Conservation (phyloP, 176 grass and related monocot species). For the Leersia perrieri region DNA sequence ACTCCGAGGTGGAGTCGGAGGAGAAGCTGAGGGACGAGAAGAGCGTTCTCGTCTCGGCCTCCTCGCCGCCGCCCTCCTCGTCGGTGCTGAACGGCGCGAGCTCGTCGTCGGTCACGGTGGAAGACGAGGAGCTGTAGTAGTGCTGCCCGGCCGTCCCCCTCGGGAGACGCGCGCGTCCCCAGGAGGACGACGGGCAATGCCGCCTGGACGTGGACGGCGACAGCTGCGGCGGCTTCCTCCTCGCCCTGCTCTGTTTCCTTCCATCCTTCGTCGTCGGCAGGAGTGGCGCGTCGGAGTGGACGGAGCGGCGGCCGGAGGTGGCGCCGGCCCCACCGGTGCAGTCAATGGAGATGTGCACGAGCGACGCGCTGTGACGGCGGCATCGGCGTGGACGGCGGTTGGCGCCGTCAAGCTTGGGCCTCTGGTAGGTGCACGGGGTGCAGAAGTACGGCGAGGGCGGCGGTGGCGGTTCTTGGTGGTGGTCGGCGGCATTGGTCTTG, state of each 20-base stretch:
- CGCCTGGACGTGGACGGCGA: slow-evolving; percentile 43
- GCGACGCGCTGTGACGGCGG: slow-evolving; percentile 34
- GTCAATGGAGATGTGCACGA: slow-evolving; percentile 63
- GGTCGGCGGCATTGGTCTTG: neutral
- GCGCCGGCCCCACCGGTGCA: slow-evolving; percentile 23
- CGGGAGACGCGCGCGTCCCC: slow-evolving; percentile 24
- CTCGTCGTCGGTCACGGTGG: slow-evolving; percentile 44
- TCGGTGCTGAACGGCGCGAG: slow-evolving; percentile 50
- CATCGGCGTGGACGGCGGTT: neutral
- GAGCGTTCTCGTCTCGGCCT: slow-evolving; percentile 56
- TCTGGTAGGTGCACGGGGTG: slow-evolving; percentile 46
- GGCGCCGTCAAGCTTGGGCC: slow-evolving; percentile 26
- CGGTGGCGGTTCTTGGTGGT: slow-evolving; percentile 29
- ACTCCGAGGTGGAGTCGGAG: slow-evolving; percentile 64
- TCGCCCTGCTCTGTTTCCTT: slow-evolving; percentile 24
- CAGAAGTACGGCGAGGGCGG: slow-evolving; percentile 38
- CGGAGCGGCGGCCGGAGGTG: slow-evolving; percentile 33
- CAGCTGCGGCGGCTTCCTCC: slow-evolving; percentile 27
- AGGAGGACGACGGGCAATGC: slow-evolving; percentile 27
- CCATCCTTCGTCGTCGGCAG: slow-evolving; percentile 8
- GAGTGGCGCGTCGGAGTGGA: slow-evolving; percentile 36
- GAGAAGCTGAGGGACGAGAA: slow-evolving; percentile 86
- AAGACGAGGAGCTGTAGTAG: slow-evolving; percentile 58
- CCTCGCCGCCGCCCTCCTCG: slow-evolving; percentile 32
- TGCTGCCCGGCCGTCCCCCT: neutral